These are phyloP conservation scores for Jamesozyma piceae DNA, from an alignment of 805 yeast species.

Conservation along the genomic window DNA sequence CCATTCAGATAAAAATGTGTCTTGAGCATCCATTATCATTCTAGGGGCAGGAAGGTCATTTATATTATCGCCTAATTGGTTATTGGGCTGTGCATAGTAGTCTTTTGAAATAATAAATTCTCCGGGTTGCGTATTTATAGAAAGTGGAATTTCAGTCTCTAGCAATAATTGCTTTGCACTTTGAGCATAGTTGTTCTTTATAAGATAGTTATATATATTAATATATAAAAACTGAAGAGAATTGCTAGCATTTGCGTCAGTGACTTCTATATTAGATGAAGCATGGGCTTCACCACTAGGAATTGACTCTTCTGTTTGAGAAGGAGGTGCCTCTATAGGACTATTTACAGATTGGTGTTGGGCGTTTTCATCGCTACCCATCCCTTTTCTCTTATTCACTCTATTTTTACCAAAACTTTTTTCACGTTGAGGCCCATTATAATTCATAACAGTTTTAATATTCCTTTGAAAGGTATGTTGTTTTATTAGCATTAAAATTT, in stretches of 20 bases:
- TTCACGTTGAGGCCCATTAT: neutral
- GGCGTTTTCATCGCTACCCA: neutral
- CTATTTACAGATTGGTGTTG: neutral
- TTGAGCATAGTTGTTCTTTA: constrained; percentile 37
- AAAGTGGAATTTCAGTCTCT: constrained; percentile 35
- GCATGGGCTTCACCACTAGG: neutral
- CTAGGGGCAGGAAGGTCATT: constrained; percentile 14
- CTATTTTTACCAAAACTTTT: neutral
- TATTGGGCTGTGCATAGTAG: constrained; percentile 6
- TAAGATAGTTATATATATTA: constrained; percentile 40
- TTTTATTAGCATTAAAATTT: neutral
- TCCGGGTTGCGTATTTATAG: neutral
- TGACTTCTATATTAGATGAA: constrained; percentile 14
- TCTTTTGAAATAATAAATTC: neutral
- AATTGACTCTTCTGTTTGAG: neutral
- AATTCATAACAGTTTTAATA: neutral
- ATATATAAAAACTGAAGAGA: constrained; percentile 40
- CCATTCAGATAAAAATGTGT: constrained; percentile 46
- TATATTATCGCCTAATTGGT: neutral
- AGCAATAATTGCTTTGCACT: constrained; percentile 37
- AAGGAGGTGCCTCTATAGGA: neutral
- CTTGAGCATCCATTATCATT: constrained; percentile 35
- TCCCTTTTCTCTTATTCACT: neutral
- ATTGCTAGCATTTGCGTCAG: constrained; percentile 36
- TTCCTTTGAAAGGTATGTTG: neutral